phyloP scores from a whole-genome alignment of 306 rosid species.

The Castanea mollissima region DNA sequence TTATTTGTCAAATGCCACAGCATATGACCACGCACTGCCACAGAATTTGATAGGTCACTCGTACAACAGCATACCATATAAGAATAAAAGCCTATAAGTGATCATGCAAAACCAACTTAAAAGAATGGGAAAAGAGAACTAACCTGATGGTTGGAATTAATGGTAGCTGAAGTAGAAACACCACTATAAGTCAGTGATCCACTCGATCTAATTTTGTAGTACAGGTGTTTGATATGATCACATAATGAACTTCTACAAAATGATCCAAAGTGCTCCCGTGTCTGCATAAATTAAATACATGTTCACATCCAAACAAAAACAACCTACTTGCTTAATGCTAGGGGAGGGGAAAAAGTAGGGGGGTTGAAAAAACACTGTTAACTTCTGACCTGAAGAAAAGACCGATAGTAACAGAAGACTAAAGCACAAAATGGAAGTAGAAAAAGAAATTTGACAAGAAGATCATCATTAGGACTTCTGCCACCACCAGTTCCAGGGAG shows the following conservation, averaged over 20 bases:
- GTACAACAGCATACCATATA: not conserved
- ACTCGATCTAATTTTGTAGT: conserved; percentile 64
- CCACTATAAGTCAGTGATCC: conserved; percentile 61
- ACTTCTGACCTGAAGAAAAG: conserved; percentile 59
- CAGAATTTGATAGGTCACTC: not conserved
- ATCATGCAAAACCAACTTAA: not conserved
- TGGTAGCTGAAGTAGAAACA: conserved; percentile 47
- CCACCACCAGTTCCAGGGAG: conserved; percentile 95
- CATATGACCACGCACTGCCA: not conserved
- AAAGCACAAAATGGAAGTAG: conserved; percentile 70
- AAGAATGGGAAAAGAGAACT: conserved; percentile 21
- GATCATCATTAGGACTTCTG: conserved; percentile 68
- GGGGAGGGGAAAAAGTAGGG: not conserved
- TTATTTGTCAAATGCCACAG: not conserved
- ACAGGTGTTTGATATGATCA: conserved; percentile 66
- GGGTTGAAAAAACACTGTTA: conserved; percentile 10
- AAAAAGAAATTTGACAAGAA: conserved; percentile 75
- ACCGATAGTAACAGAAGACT: conserved; percentile 56
- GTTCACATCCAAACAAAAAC: conserved; percentile 17
- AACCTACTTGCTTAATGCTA: conserved; percentile 1
- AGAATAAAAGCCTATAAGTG: not conserved
- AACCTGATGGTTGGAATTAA: conserved; percentile 62
- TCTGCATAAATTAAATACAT: conserved; percentile 47
- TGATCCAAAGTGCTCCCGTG: conserved; percentile 45
- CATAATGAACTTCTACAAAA: conserved; percentile 62